Evolutionary conservation across 805 yeast genomes (phyloP).

Genomic region (Lipomyces sp.): DNA sequence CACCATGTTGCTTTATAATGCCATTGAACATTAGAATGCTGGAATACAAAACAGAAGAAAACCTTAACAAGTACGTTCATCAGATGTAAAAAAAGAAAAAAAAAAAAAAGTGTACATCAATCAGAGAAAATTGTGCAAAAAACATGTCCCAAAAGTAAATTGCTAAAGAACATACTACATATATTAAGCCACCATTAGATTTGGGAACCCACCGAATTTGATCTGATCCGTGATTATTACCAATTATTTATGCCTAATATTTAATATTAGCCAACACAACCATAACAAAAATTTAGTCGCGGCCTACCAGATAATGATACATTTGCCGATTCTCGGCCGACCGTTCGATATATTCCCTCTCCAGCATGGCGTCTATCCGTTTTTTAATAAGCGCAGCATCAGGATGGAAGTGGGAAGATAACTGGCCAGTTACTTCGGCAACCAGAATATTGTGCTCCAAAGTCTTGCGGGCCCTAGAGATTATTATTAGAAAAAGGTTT

Average conservation of each 20-base stretch:
- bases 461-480: slow-evolving; percentile 54
- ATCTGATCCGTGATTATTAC: too few species aligned
- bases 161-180: not conserved
- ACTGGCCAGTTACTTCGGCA: slow-evolving; percentile 64
- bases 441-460: slow-evolving; percentile 67
- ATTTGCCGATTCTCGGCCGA: slow-evolving; percentile 62
- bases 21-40: not conserved
- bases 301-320: slow-evolving; percentile 72
- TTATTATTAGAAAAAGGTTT: not conserved
- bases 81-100: not conserved
- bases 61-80: not conserved
- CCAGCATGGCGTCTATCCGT: slow-evolving; percentile 74
- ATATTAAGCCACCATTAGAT: not conserved
- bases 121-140: not conserved
- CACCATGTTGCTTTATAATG: not conserved
- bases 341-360: slow-evolving; percentile 79
- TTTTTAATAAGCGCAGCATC: slow-evolving; percentile 68
- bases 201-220: too few species aligned
- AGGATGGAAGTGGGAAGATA: slow-evolving; percentile 70
- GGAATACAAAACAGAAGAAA: not conserved
- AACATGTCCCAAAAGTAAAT: not conserved
- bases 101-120: not conserved
- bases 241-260: not conserved
- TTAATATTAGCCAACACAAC: not conserved
- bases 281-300: slow-evolving; percentile 9